These are phyloP conservation scores for Phaeoacremonium minimum DNA, from an alignment of 2,329 filamentous ascomycete genomes.

Conservation along the genomic window DNA sequence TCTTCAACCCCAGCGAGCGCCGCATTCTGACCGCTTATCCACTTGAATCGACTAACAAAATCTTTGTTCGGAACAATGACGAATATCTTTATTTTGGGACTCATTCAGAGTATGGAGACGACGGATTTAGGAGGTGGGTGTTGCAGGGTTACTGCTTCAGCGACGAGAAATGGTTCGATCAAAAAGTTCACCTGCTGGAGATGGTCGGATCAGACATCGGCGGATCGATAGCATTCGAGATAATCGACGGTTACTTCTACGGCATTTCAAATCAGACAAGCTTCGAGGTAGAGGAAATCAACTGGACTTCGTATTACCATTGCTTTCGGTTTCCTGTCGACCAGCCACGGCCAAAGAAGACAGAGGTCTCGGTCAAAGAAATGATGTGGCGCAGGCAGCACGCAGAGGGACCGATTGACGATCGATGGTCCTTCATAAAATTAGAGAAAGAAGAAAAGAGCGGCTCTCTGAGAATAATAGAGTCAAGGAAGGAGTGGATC, in stretches of 20 bases:
- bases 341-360: conserved; percentile 28
- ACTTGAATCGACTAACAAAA: conserved; percentile 43
- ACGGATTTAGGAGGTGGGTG: conserved; percentile 59
- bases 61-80: conserved; percentile 65
- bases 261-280: conserved; percentile 63
- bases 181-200: conserved; percentile 48
- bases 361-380: conserved; percentile 37
- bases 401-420: conserved; percentile 66
- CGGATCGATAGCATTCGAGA: conserved; percentile 66
- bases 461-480: conserved; percentile 56
- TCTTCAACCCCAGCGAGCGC: conserved; percentile 35
- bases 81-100: conserved; percentile 64
- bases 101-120: conserved; percentile 46
- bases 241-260: conserved; percentile 63
- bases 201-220: conserved; percentile 63
- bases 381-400: conserved; percentile 63
- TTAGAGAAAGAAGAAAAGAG: conserved; percentile 57
- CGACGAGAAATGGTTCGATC: conserved; percentile 30
- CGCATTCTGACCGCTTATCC: conserved; percentile 33
- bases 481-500: conserved; percentile 66
- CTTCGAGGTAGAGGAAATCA: conserved; percentile 57
- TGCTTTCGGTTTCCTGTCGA: conserved; percentile 59
- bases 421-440: conserved; percentile 66
- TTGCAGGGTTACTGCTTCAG: conserved; percentile 49
- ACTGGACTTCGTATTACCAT: conserved; percentile 67